Conservation (phyloP, 1,284 basidiomycete species). For the Mycosarcoma mackinlayi region DNA sequence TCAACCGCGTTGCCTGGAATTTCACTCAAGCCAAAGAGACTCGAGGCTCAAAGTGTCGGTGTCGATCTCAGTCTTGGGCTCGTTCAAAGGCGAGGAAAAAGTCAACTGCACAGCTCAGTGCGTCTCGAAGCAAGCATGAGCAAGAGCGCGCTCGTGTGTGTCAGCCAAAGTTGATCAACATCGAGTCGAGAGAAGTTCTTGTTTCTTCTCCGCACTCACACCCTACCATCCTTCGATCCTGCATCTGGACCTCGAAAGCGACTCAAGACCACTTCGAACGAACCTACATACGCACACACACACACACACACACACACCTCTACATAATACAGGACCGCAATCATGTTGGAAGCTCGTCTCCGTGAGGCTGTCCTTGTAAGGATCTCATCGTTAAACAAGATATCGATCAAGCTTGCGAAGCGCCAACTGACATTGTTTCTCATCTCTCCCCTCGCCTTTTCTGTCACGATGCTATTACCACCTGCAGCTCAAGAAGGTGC, state of each 20-base stretch:
- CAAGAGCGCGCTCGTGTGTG: neutral
- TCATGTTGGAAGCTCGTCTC: slow-evolving; percentile 63
- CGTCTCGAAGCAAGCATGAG: no score
- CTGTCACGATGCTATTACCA: no score
- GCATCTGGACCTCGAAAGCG: neutral
- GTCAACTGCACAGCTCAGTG: no score
- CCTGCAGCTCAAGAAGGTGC: slow-evolving; percentile 63
- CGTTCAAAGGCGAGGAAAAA: no score
- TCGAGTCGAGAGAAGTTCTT: neutral
- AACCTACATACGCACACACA: neutral
- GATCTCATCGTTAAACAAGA: neutral
- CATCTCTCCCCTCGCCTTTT: neutral
- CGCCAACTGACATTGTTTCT: slow-evolving; percentile 1
- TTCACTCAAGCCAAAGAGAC: neutral
- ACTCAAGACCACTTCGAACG: neutral
- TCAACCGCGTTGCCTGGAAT: slow-evolving; percentile 3
- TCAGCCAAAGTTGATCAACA: neutral
- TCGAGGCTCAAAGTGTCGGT: neutral
- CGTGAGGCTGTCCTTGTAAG: slow-evolving; percentile 57
- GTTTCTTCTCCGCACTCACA: neutral
- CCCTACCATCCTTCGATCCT: neutral
- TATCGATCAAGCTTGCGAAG: no score
- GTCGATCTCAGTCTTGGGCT: neutral
- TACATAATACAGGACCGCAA: slow-evolving; percentile 12
- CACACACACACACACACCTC: slow-evolving; percentile 1